Percentiles rank a stretch among this genome's conserved stretches.
These are phyloP conservation scores for Mycosphaerelloides madeirae DNA, from an alignment of 2,329 filamentous ascomycete species.

Conservation along the genomic window DNA sequence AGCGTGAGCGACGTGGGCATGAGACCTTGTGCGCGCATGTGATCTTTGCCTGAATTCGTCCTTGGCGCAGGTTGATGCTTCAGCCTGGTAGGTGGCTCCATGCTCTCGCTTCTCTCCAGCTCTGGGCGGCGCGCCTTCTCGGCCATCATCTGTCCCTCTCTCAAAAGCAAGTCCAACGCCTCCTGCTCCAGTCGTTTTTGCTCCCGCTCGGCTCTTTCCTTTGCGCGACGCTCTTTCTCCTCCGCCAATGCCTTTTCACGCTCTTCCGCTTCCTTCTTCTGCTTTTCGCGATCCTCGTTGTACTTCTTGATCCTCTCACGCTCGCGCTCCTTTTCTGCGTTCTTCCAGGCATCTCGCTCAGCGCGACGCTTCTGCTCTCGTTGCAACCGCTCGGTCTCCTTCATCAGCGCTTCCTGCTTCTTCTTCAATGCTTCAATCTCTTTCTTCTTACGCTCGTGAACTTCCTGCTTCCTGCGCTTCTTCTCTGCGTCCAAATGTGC, in stretches of 20 bases:
- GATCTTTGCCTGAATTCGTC: slow-evolving; percentile 24
- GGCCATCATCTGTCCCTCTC: slow-evolving; percentile 52
- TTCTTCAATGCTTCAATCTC: slow-evolving; percentile 48
- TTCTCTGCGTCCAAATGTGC: slow-evolving; percentile 57
- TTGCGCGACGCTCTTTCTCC: slow-evolving; percentile 40
- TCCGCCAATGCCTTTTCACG: slow-evolving; percentile 49
- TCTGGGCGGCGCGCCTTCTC: slow-evolving; percentile 50
- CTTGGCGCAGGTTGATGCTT: slow-evolving; percentile 20
- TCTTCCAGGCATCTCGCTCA: slow-evolving; percentile 46
- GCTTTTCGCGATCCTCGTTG: slow-evolving; percentile 46
- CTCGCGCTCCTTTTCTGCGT: slow-evolving; percentile 46
- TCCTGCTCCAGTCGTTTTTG: slow-evolving; percentile 54
- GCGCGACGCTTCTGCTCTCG: slow-evolving; percentile 45
- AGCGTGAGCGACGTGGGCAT: slow-evolving; percentile 31
- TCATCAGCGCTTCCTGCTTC: slow-evolving; percentile 42
- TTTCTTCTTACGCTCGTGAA: slow-evolving; percentile 56
- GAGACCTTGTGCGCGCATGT: slow-evolving; percentile 29
- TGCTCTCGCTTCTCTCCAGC: slow-evolving; percentile 42
- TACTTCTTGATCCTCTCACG: slow-evolving; percentile 50
- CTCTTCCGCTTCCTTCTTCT: slow-evolving; percentile 44
- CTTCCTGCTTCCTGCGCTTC: slow-evolving; percentile 55
- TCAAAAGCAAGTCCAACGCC: slow-evolving; percentile 50
- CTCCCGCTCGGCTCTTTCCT: slow-evolving; percentile 38
- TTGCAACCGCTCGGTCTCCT: slow-evolving; percentile 40
- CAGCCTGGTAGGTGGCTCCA: slow-evolving; percentile 38